Conservation (phyloP, 768 basidiomycete species). For the Symmetrospora coprosmae region DNA sequence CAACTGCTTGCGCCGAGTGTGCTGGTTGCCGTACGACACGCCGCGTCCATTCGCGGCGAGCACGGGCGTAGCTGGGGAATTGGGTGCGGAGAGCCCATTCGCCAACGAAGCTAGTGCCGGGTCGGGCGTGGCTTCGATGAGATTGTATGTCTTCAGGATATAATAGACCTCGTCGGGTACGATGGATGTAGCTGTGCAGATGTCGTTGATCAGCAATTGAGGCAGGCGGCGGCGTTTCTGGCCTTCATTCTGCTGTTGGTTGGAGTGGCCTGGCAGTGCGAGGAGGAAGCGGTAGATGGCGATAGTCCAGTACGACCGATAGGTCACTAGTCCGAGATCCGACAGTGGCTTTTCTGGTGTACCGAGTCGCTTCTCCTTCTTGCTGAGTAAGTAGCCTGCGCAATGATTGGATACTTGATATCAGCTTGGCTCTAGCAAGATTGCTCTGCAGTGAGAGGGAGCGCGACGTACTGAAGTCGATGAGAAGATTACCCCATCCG, state of each 20-base stretch:
- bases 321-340: slow-evolving; percentile 79
- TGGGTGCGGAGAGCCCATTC: no score
- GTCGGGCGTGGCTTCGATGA: slow-evolving; percentile 45
- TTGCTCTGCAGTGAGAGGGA: neutral
- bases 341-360: slow-evolving; percentile 95
- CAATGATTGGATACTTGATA: neutral
- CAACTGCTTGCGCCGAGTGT: neutral
- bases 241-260: slow-evolving; percentile 41
- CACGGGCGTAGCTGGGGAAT: no score
- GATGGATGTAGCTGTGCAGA: slow-evolving; percentile 73
- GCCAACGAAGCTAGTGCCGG: slow-evolving; percentile 7
- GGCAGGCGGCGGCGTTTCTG: slow-evolving; percentile 40
- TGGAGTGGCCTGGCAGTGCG: slow-evolving; percentile 47
- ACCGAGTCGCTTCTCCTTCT: slow-evolving; percentile 77
- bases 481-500: slow-evolving; percentile 92
- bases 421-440: neutral
- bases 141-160: slow-evolving; percentile 56
- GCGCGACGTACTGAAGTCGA: slow-evolving; percentile 79
- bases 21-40: slow-evolving; percentile 8
- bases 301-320: slow-evolving; percentile 86
- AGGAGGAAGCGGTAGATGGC: slow-evolving; percentile 66
- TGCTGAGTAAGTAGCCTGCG: slow-evolving; percentile 83
- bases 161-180: slow-evolving; percentile 72
- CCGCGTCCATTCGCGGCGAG: no score
- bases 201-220: slow-evolving; percentile 43